These are phyloP conservation scores for Trichoderma endophyticum DNA, from an alignment of 2,329 filamentous ascomycete species.

Conservation along the genomic window DNA sequence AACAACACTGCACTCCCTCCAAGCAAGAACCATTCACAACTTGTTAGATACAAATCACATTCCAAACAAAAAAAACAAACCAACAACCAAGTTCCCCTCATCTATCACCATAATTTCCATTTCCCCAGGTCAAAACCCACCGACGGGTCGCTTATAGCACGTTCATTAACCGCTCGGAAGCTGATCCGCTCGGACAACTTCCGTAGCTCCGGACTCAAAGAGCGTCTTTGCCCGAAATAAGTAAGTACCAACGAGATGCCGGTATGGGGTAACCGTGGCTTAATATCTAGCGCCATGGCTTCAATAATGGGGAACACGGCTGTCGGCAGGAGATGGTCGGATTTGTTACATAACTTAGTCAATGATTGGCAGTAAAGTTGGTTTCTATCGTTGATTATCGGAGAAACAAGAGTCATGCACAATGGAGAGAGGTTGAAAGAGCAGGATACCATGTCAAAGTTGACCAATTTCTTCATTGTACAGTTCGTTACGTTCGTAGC, in stretches of 20 bases:
- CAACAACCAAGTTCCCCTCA: background rate
- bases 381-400: background rate
- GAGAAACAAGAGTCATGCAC: background rate
- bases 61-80: background rate
- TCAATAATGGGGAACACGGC: background rate
- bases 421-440: background rate
- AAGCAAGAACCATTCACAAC: background rate
- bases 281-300: background rate
- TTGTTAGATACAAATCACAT: background rate
- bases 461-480: background rate
- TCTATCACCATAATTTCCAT: background rate
- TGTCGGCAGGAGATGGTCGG: background rate
- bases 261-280: background rate
- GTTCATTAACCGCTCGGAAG: background rate
- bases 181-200: background rate
- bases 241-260: background rate
- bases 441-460: background rate
- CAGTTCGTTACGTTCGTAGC: background rate
- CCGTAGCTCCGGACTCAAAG: background rate
- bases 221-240: background rate
- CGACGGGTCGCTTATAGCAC: background rate
- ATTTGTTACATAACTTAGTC: background rate
- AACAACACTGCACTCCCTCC: background rate
- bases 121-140: background rate
- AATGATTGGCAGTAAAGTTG: background rate